Evolutionary conservation across 768 basidiomycete species (phyloP).

Genomic region (Cantharellus anzutake): DNA sequence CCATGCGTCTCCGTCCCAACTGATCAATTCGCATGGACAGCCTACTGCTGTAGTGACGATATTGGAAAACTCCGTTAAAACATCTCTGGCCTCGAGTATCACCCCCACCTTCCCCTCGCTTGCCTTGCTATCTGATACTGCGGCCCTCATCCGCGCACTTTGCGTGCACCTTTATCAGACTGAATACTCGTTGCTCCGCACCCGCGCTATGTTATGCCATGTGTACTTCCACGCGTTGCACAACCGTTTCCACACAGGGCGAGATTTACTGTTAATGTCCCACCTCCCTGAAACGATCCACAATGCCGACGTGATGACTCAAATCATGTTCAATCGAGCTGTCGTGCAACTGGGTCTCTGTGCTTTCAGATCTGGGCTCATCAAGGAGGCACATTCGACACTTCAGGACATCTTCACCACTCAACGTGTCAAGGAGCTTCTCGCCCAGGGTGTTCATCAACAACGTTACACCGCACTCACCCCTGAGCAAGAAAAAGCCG

Average conservation of each 20-base stretch:
- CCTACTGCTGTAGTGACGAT: constrained; percentile 86
- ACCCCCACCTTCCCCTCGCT: constrained; percentile 43
- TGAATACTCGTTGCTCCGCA: constrained; percentile 78
- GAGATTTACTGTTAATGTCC: constrained; percentile 98
- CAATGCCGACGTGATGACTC: constrained; percentile 89
- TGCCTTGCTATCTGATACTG: constrained; percentile 33
- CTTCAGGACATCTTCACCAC: constrained; percentile 93
- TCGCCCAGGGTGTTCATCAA: constrained; percentile 91
- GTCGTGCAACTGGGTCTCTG: constrained; percentile 94
- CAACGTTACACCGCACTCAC: constrained; percentile 63
- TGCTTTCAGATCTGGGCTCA: constrained; percentile 88
- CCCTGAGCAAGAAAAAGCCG: constrained; percentile 93
- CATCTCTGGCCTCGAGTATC: constrained; percentile 25
- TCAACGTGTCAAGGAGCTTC: constrained; percentile 88
- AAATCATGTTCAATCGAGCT: constrained; percentile 94
- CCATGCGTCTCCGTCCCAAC: constrained; percentile 5
- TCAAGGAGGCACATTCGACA: constrained; percentile 83
- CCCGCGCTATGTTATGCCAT: constrained; percentile 92
- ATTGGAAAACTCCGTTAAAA: constrained; percentile 51
- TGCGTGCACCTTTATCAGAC: constrained; percentile 88
- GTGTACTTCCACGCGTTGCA: constrained; percentile 94
- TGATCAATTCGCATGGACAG: constrained; percentile 23
- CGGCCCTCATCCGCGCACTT: constrained; percentile 67
- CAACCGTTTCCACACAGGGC: constrained; percentile 90
- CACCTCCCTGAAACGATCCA: constrained; percentile 94